A percentile compares a stretch with the other conserved stretches of the same genome.
Evolutionary conservation across 2,329 filamentous ascomycete species (phyloP).

Genomic region (Fonsecaea pedrosoi): DNA sequence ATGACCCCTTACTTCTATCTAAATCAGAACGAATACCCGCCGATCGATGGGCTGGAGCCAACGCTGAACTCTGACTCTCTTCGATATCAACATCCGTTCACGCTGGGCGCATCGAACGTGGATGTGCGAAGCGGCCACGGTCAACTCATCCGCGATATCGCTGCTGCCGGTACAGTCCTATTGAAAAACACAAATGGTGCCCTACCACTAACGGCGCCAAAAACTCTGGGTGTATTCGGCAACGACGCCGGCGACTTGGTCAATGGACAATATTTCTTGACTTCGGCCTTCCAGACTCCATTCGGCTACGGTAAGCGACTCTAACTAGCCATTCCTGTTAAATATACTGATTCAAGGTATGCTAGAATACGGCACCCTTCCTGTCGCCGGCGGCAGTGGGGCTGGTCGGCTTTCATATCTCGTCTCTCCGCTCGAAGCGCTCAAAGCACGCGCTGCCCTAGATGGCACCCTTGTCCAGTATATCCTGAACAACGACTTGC

Average conservation of each 20-base stretch:
- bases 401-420: slow-evolving; percentile 43
- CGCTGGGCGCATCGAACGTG: slow-evolving; percentile 22
- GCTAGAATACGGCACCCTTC: slow-evolving; percentile 35
- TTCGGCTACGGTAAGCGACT: slow-evolving; percentile 52
- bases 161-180: slow-evolving; percentile 64
- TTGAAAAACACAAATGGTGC: slow-evolving; percentile 59
- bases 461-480: slow-evolving; percentile 43
- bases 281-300: slow-evolving; percentile 20
- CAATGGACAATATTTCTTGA: slow-evolving; percentile 30
- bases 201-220: slow-evolving; percentile 58
- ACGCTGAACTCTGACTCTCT: slow-evolving; percentile 26
- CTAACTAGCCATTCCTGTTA: slow-evolving; percentile 64
- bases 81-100: slow-evolving; percentile 27
- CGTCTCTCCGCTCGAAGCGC: slow-evolving; percentile 43
- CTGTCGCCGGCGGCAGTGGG: slow-evolving; percentile 44
- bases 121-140: slow-evolving; percentile 59
- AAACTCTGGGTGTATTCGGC: slow-evolving; percentile 58
- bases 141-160: slow-evolving; percentile 55
- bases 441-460: slow-evolving; percentile 40
- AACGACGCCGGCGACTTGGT: slow-evolving; percentile 50
- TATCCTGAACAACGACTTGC: slow-evolving; percentile 53
- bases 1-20: slow-evolving; percentile 56
- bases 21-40: slow-evolving; percentile 48
- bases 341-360: background rate
- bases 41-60: slow-evolving; percentile 34